These are phyloP conservation scores for Magnaporthiopsis poae DNA, from an alignment of 2,329 filamentous ascomycete genomes.

Conservation along the genomic window DNA sequence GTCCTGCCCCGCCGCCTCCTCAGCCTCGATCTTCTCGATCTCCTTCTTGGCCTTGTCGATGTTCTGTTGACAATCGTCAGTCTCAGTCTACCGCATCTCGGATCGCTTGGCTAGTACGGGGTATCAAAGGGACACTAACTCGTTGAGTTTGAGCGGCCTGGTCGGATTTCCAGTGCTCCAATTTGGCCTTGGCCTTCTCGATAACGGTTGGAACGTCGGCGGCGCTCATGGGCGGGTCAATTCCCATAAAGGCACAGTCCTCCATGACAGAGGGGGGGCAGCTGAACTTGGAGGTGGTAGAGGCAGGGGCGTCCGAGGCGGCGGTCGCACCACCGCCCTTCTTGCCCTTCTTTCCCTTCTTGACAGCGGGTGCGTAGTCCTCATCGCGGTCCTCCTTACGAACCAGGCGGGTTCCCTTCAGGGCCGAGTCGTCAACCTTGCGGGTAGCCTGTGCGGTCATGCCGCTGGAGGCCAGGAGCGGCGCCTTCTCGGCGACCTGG, in stretches of 20 bases:
- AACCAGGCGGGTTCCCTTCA: constrained; percentile 76
- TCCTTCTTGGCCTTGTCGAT: constrained; percentile 93
- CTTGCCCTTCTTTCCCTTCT: constrained; percentile 83
- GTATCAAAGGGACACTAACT: constrained; percentile 46
- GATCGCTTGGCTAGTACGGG: background rate
- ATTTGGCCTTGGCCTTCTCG: constrained; percentile 87
- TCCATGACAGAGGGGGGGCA: constrained; percentile 86
- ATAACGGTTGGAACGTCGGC: constrained; percentile 67
- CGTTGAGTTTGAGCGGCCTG: constrained; percentile 83
- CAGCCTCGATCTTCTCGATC: constrained; percentile 76
- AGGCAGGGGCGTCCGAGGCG: constrained; percentile 35
- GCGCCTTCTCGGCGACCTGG: constrained; percentile 54
- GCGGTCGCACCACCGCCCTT: constrained; percentile 50
- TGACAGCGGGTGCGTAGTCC: constrained; percentile 69
- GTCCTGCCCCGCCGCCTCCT: constrained; percentile 36
- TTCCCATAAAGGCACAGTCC: constrained; percentile 71
- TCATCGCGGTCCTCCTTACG: constrained; percentile 85
- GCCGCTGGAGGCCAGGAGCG: constrained; percentile 55
- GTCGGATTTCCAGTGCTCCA: constrained; percentile 82
- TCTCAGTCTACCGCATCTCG: background rate
- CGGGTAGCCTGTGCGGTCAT: constrained; percentile 71
- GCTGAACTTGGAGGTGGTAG: constrained; percentile 55
- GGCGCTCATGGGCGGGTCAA: constrained; percentile 80
- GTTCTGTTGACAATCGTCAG: constrained; percentile 51
- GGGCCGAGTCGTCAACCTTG: constrained; percentile 70